Evolutionary conservation across 2,329 filamentous ascomycete genomes (phyloP).

Genomic region (Diaporthe humulicola): DNA sequence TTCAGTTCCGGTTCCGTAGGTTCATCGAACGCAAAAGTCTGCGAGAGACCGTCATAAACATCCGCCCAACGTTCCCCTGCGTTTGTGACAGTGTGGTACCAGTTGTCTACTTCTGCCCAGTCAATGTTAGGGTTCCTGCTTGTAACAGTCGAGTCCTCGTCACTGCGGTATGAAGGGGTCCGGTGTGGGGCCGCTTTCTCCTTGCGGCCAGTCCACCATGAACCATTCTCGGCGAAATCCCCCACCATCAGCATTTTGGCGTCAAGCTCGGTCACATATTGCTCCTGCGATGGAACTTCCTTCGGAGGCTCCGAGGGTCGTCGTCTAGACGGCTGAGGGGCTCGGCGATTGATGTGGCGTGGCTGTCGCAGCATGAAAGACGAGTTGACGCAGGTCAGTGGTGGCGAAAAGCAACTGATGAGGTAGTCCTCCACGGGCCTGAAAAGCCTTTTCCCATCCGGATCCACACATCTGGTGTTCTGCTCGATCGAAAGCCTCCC

Average conservation of each 20-base stretch:
- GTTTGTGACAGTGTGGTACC: slow-evolving; percentile 80
- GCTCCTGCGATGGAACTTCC: slow-evolving; percentile 52
- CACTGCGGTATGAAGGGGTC: slow-evolving; percentile 50
- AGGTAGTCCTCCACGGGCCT: slow-evolving; percentile 84
- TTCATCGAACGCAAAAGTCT: slow-evolving; percentile 48
- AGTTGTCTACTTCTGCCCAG: slow-evolving; percentile 78
- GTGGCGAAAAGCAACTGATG: slow-evolving; percentile 73
- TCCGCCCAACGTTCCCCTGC: slow-evolving; percentile 77
- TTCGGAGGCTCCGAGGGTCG: slow-evolving; percentile 50
- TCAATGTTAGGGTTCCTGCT: slow-evolving; percentile 78
- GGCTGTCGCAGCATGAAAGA: slow-evolving; percentile 70
- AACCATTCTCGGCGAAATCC: slow-evolving; percentile 83
- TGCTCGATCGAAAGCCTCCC: slow-evolving; percentile 40
- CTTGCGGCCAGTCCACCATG: slow-evolving; percentile 81
- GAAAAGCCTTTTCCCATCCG: slow-evolving; percentile 74
- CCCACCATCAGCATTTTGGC: slow-evolving; percentile 81
- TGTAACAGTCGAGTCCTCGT: slow-evolving; percentile 60
- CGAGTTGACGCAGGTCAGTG: slow-evolving; percentile 77
- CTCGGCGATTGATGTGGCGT: slow-evolving; percentile 43
- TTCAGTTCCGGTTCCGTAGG: slow-evolving; percentile 53
- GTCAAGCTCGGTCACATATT: slow-evolving; percentile 73
- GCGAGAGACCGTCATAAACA: slow-evolving; percentile 65
- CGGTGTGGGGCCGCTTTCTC: slow-evolving; percentile 52
- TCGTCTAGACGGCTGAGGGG: slow-evolving; percentile 47
- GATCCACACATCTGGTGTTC: slow-evolving; percentile 39